Evolutionary conservation across 1,284 basidiomycete genomes (phyloP).

Genomic region (Pseudozyma hubeiensis): DNA sequence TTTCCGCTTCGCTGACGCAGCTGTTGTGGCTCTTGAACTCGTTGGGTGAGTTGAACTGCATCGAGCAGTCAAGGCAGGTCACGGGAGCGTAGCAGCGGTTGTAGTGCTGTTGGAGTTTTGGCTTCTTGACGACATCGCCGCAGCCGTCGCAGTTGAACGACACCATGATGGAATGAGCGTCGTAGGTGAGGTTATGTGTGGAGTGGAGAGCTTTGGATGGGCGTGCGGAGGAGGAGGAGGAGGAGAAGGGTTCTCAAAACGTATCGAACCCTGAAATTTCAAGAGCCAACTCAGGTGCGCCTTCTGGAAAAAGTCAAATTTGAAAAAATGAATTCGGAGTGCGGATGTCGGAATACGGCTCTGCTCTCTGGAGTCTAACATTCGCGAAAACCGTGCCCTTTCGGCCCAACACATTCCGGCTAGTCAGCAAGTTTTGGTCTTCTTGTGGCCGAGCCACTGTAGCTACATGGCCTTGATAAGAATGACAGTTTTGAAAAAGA

Average conservation of each 20-base stretch:
- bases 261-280: conserved; percentile 2
- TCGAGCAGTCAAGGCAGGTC: conserved; percentile 67
- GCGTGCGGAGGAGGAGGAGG: neutral
- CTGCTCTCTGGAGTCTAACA: too few relatives aligned
- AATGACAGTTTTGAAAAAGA: too few relatives aligned
- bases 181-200: neutral
- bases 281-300: conserved; percentile 10
- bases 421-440: too few relatives aligned
- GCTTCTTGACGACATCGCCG: conserved; percentile 68
- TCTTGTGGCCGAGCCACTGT: too few relatives aligned
- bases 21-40: conserved; percentile 66
- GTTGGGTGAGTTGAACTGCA: conserved; percentile 60
- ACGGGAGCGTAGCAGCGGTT: conserved; percentile 62
- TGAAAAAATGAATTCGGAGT: conserved; percentile 7
- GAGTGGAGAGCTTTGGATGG: neutral
- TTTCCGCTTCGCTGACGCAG: conserved; percentile 68
- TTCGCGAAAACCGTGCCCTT: too few relatives aligned
- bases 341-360: neutral
- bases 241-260: neutral
- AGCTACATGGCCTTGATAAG: too few relatives aligned
- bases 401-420: too few relatives aligned
- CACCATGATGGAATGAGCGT: conserved; percentile 40
- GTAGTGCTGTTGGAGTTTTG: conserved; percentile 66
- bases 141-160: conserved; percentile 67
- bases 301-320: neutral